A percentile compares a stretch with the other conserved stretches of the same genome.
phyloP scores from a whole-genome alignment of 345 rosid genomes.

The Brassica rapa region DNA sequence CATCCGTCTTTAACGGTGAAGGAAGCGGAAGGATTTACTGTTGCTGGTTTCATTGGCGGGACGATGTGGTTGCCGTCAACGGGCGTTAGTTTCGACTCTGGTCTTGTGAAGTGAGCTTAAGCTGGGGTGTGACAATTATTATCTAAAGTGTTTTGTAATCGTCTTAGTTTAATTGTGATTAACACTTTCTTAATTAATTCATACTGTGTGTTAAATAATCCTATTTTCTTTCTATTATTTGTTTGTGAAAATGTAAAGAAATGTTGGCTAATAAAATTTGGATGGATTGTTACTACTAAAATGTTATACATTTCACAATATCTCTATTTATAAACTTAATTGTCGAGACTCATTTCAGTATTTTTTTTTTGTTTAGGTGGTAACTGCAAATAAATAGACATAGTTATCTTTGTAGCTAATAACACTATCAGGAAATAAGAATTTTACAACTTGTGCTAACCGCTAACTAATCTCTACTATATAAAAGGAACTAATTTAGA shows the following conservation, averaged over 20 bases:
- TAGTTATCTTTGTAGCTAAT: background rate
- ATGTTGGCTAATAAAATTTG: background rate
- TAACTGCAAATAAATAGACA: background rate
- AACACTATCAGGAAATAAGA: background rate
- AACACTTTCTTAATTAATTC: background rate
- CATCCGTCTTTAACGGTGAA: constrained; percentile 38
- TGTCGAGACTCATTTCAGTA: background rate
- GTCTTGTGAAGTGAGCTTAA: constrained; percentile 38
- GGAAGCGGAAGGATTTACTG: constrained; percentile 39
- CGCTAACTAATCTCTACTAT: background rate
- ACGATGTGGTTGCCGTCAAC: constrained; percentile 41
- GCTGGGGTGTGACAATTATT: background rate
- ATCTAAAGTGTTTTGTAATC: background rate
- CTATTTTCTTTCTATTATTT: background rate
- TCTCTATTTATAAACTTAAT: background rate
- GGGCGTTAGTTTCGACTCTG: constrained; percentile 42
- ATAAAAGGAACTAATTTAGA: too few relatives aligned
- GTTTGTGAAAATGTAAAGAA: background rate
- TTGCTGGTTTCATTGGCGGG: constrained; percentile 33
- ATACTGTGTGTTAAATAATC: background rate
- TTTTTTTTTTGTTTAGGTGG: background rate
- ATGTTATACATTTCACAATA: background rate
- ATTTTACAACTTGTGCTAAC: background rate
- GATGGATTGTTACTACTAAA: background rate
- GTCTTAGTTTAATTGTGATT: constrained; percentile 15